phyloP scores from a whole-genome alignment of 2,329 filamentous ascomycete genomes.

The Coleophoma crateriformis region DNA sequence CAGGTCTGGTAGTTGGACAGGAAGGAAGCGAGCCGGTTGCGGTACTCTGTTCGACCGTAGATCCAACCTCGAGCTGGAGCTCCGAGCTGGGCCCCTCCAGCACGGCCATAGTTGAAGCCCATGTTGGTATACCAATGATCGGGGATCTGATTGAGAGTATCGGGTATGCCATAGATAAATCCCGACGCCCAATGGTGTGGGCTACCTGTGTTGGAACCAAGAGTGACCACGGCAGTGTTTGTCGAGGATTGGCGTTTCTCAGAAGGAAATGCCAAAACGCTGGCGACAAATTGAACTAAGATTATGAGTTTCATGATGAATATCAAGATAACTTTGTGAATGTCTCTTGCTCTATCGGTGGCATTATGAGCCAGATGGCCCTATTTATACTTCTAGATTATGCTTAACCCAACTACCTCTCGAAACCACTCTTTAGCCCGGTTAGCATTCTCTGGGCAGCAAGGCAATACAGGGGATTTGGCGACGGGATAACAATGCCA shows the following conservation, averaged over 20 bases:
- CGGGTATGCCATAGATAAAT: slow-evolving; percentile 35
- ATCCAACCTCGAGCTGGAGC: slow-evolving; percentile 31
- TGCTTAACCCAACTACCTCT: no score
- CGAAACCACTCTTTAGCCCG: no score
- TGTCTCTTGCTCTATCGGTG: no score
- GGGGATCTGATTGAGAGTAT: slow-evolving; percentile 31
- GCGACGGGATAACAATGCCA: no score
- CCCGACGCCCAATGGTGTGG: slow-evolving; percentile 31
- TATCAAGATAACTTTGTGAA: no score
- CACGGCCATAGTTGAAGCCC: slow-evolving; percentile 32
- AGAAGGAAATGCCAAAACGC: no score
- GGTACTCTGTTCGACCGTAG: slow-evolving; percentile 26
- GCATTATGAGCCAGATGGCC: no score
- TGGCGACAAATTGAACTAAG: no score
- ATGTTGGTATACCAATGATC: slow-evolving; percentile 31
- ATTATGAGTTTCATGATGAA: no score
- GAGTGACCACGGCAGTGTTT: slow-evolving; percentile 15
- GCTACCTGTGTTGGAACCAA: slow-evolving; percentile 22
- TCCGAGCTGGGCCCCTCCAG: slow-evolving; percentile 33
- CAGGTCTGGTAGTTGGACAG: slow-evolving; percentile 37
- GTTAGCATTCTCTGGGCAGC: no score
- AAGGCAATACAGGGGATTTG: no score
- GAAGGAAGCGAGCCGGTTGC: slow-evolving; percentile 32
- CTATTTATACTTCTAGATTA: no score
- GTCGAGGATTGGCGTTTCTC: not conserved